phyloP scores from a whole-genome alignment of 2,329 filamentous ascomycete species.

The Fusarium hostae region DNA sequence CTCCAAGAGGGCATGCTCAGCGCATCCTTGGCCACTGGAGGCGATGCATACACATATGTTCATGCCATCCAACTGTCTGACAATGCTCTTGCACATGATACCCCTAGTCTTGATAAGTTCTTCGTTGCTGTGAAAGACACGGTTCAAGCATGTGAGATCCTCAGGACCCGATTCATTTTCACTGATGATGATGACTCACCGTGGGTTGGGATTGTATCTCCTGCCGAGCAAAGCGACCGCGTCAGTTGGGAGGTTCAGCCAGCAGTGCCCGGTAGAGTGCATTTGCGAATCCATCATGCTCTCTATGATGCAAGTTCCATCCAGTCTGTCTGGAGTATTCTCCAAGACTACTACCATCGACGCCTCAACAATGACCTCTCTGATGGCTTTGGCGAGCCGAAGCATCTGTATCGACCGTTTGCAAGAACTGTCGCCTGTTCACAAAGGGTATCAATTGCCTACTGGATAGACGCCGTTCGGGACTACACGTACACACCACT shows the following conservation, averaged over 20 bases:
- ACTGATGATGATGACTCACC: conserved; percentile 13
- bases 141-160: conserved; percentile 9
- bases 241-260: conserved; percentile 5
- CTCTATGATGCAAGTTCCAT: conserved; percentile 23
- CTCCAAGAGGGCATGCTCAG: conserved; percentile 30
- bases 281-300: conserved; percentile 18
- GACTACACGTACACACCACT: conserved; percentile 4
- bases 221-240: conserved; percentile 12
- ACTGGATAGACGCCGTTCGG: not conserved
- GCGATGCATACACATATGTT: conserved; percentile 15
- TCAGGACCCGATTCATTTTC: conserved; percentile 18
- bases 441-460: not conserved
- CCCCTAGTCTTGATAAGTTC: not conserved
- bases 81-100: not conserved
- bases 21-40: conserved; percentile 6
- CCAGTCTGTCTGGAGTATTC: not conserved
- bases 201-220: conserved; percentile 23
- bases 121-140: conserved; percentile 14
- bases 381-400: accelerated
- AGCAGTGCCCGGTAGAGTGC: not conserved
- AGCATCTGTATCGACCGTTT: conserved; percentile 10
- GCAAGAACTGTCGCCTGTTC: not conserved
- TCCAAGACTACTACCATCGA: not conserved
- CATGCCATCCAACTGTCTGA: conserved; percentile 18
- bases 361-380: not conserved